These are phyloP conservation scores for Blastomyces percursus DNA, from an alignment of 2,329 filamentous ascomycete genomes.

Conservation along the genomic window DNA sequence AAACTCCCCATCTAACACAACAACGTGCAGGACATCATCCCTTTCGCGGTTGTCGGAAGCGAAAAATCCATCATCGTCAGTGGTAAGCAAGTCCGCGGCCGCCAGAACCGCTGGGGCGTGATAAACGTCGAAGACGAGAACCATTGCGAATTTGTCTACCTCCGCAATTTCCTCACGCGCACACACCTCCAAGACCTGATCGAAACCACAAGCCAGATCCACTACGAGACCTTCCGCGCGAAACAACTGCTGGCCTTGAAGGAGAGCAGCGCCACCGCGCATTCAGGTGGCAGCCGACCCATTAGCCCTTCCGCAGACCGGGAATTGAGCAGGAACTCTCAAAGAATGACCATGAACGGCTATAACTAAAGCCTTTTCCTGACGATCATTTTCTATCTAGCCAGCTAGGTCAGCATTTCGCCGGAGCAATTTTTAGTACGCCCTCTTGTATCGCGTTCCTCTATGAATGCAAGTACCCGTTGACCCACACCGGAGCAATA, in stretches of 20 bases:
- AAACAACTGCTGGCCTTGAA: conserved; percentile 97
- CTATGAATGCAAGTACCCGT: not conserved
- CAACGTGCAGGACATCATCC: conserved; percentile 65
- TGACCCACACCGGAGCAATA: not conserved
- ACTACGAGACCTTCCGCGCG: conserved; percentile 99
- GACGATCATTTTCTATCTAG: not conserved
- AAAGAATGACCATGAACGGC: conserved; percentile 98
- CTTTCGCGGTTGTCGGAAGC: conserved; percentile 94
- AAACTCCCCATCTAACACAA: not conserved
- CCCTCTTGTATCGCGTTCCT: not conserved
- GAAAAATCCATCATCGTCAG: conserved; percentile 97
- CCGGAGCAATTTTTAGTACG: not conserved
- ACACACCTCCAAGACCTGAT: conserved; percentile 98
- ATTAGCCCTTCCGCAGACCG: conserved; percentile 93
- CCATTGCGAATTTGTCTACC: conserved; percentile 98
- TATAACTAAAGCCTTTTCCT: conserved; percentile 50
- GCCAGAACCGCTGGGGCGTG: conserved; percentile 98
- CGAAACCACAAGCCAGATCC: conserved; percentile 98
- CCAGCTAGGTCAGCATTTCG: not conserved
- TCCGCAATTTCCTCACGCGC: conserved; percentile 95
- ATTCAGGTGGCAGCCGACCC: conserved; percentile 63
- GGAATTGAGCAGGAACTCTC: conserved; percentile 91
- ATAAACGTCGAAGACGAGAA: conserved; percentile 99
- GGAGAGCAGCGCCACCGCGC: conserved; percentile 77
- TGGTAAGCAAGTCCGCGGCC: conserved; percentile 92